Percentiles rank a stretch among this genome's conserved stretches.
These are phyloP conservation scores for Venturia oleaginea DNA, from an alignment of 2,329 filamentous ascomycete genomes.

Conservation along the genomic window DNA sequence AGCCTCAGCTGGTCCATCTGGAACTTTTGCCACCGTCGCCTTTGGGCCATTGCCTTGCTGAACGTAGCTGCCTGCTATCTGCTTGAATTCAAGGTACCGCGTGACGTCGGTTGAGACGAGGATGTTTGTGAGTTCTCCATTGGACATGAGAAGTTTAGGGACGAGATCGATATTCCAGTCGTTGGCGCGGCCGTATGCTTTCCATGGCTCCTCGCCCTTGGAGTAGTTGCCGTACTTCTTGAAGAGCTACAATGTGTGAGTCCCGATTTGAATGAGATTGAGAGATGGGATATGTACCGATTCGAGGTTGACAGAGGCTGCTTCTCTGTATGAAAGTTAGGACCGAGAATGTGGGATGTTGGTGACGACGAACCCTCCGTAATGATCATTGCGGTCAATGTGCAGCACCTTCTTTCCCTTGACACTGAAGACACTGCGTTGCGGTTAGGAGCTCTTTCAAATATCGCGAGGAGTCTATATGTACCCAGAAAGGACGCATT, in stretches of 20 bases:
- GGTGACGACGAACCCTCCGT: conserved; percentile 68
- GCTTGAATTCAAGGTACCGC: conserved; percentile 45
- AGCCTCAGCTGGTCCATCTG: conserved; percentile 79
- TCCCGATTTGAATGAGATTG: neutral
- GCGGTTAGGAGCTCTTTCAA: conserved; percentile 17
- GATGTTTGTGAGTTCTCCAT: conserved; percentile 96
- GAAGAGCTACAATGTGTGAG: conserved; percentile 60
- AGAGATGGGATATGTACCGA: conserved; percentile 47
- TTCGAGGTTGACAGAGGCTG: conserved; percentile 94
- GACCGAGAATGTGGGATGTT: neutral
- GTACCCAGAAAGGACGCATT: conserved; percentile 98
- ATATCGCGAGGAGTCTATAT: conserved; percentile 10
- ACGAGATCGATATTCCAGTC: conserved; percentile 99
- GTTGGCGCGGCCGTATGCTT: conserved; percentile 91
- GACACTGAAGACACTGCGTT: conserved; percentile 76
- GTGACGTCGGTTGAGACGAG: conserved; percentile 81
- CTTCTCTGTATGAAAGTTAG: conserved; percentile 53
- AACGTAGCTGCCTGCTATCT: conserved; percentile 88
- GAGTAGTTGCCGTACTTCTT: conserved; percentile 86
- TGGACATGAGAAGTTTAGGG: conserved; percentile 97
- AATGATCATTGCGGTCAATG: conserved; percentile 97
- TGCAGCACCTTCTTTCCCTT: conserved; percentile 99
- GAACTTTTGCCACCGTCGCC: conserved; percentile 93
- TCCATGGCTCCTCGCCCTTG: conserved; percentile 83
- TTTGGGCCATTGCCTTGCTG: conserved; percentile 77